phyloP scores from a whole-genome alignment of 768 basidiomycete species.

The Chalciporus pseudorubinellus region DNA sequence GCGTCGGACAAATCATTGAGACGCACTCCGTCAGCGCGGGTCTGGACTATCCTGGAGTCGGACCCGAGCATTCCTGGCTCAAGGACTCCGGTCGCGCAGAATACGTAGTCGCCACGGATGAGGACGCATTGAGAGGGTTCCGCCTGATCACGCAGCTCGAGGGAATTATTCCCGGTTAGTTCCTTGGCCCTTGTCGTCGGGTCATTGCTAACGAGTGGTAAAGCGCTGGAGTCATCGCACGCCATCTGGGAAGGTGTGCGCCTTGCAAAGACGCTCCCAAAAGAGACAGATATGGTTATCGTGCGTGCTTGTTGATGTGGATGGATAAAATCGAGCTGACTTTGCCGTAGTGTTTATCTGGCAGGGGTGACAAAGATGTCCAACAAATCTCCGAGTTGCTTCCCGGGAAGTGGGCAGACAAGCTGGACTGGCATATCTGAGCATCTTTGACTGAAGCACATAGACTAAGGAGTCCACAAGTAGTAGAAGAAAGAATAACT shows the following conservation, averaged over 20 bases:
- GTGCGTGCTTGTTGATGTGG: conserved; percentile 49
- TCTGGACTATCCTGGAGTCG: conserved; percentile 95
- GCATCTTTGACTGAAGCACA: neutral
- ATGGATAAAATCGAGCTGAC: conserved; percentile 6
- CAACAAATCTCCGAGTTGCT: conserved; percentile 93
- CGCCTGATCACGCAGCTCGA: conserved; percentile 87
- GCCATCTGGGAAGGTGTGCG: conserved; percentile 92
- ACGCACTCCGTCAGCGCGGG: conserved; percentile 98
- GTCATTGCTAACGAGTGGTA: conserved; percentile 5
- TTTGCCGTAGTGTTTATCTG: conserved; percentile 73
- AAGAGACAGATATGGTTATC: conserved; percentile 85
- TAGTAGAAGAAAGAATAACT: neutral
- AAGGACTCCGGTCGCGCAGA: conserved; percentile 94
- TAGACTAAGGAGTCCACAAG: neutral
- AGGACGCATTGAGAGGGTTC: conserved; percentile 91
- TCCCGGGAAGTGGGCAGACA: conserved; percentile 91
- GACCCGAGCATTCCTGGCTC: conserved; percentile 97
- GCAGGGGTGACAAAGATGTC: conserved; percentile 97
- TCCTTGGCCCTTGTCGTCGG: neutral
- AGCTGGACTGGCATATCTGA: conserved; percentile 86
- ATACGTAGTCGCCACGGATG: conserved; percentile 91
- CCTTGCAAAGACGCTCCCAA: conserved; percentile 79
- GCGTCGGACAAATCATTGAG: conserved; percentile 90
- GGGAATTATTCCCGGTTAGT: conserved; percentile 92
- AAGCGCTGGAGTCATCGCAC: conserved; percentile 93